These are phyloP conservation scores for Colletotrichum sp. DNA, from an alignment of 2,329 filamentous ascomycete species.

Conservation along the genomic window DNA sequence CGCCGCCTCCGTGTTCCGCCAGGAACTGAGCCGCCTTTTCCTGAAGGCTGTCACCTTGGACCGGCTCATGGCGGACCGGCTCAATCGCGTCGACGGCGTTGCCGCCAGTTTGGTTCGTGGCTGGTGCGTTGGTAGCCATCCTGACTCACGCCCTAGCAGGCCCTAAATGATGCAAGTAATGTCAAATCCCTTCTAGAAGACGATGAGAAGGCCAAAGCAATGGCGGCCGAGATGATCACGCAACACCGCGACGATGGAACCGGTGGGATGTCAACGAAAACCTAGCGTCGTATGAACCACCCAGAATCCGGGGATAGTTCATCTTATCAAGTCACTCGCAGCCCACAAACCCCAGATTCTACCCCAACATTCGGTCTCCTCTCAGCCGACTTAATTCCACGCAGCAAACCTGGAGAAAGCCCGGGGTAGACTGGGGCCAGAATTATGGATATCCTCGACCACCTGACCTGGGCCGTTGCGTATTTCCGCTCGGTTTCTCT, in stretches of 20 bases:
- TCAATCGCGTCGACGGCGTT: background rate
- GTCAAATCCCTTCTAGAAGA: background rate
- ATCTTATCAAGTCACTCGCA: background rate
- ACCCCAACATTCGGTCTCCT: background rate
- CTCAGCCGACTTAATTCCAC: background rate
- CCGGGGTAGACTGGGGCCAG: background rate
- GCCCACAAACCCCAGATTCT: background rate
- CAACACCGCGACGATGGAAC: background rate
- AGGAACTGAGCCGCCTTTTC: slow-evolving; percentile 53
- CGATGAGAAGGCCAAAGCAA: background rate
- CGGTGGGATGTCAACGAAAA: background rate
- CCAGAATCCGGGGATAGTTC: background rate
- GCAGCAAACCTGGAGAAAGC: background rate
- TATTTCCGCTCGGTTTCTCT: background rate
- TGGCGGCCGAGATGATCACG: background rate
- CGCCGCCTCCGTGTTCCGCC: slow-evolving; percentile 39
- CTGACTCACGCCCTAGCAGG: background rate
- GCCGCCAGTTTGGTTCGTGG: background rate
- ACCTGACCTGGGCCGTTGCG: background rate
- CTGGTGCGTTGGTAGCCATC: background rate
- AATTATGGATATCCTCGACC: background rate
- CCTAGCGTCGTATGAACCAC: background rate
- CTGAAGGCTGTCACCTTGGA: background rate
- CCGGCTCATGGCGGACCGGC: background rate
- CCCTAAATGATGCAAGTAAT: background rate